phyloP scores from a whole-genome alignment of 352 stramenopile genomes.

The Phytophthora ramorum region DNA sequence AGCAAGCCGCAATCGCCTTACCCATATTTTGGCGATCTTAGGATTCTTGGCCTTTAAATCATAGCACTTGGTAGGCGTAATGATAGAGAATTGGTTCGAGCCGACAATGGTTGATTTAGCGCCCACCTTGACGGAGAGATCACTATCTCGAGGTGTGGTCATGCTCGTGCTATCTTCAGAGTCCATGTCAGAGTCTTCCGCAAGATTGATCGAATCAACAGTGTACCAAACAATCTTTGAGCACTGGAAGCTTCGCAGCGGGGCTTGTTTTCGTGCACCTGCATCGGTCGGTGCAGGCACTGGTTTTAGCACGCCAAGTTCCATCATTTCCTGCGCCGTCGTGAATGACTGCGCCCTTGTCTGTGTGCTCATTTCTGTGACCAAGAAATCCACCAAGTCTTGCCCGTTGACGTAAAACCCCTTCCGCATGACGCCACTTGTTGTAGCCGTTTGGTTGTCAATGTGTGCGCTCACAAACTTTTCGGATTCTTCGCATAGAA shows the following conservation, averaged over 20 bases:
- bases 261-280: slow-evolving; percentile 25
- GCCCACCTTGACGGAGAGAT: slow-evolving; percentile 22
- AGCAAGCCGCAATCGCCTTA: slow-evolving; percentile 69
- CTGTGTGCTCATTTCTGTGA: slow-evolving; percentile 59
- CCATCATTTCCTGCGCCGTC: slow-evolving; percentile 79
- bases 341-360: slow-evolving; percentile 72
- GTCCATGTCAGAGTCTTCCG: slow-evolving; percentile 76
- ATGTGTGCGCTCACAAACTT: slow-evolving; percentile 57
- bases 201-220: slow-evolving; percentile 80
- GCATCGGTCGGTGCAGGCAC: slow-evolving; percentile 30
- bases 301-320: slow-evolving; percentile 69
- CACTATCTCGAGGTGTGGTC: slow-evolving; percentile 32
- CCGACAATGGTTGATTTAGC: slow-evolving; percentile 37
- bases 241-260: slow-evolving; percentile 66
- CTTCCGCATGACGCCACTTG: slow-evolving; percentile 49
- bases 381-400: slow-evolving; percentile 79
- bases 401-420: slow-evolving; percentile 84
- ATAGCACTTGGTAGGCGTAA: slow-evolving; percentile 87
- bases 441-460: slow-evolving; percentile 37
- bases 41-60: slow-evolving; percentile 83
- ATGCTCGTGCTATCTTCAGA: slow-evolving; percentile 59
- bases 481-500: slow-evolving; percentile 70
- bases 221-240: slow-evolving; percentile 84
- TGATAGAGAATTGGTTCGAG: slow-evolving; percentile 88
- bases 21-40: slow-evolving; percentile 76